Conservation (phyloP, 1,139 yeast species). For the Magnusiomyces suaveolens region DNA sequence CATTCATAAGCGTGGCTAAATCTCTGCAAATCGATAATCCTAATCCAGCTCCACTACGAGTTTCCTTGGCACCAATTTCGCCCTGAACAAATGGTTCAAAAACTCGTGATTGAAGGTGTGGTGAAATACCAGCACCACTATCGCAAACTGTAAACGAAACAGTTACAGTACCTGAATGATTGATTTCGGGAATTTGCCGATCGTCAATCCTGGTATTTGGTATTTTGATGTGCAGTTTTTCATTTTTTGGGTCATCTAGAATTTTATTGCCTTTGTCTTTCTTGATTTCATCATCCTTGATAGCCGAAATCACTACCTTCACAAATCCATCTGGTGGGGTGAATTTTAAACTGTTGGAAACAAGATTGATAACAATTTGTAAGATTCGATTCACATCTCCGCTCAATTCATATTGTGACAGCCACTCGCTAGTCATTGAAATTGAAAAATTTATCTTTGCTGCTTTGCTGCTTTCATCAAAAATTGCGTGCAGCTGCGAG, state of each 20-base stretch:
- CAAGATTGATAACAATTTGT: constrained; percentile 86
- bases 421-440: constrained; percentile 37
- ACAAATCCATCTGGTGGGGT: constrained; percentile 86
- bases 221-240: no score
- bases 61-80: constrained; percentile 84
- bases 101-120: constrained; percentile 66
- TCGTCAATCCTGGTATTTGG: no score
- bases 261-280: constrained; percentile 19
- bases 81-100: constrained; percentile 97
- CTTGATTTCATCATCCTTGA: constrained; percentile 15
- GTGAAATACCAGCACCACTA: constrained; percentile 88
- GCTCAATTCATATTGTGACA: constrained; percentile 43
- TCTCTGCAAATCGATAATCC: constrained; percentile 91
- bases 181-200: no score
- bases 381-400: constrained; percentile 92
- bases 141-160: constrained; percentile 60
- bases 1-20: constrained; percentile 72
- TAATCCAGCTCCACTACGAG: constrained; percentile 88
- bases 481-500: constrained; percentile 66
- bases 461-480: constrained; percentile 59
- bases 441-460: constrained; percentile 47
- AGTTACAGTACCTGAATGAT: constrained; percentile 46
- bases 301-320: constrained; percentile 42
- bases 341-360: constrained; percentile 81
- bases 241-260: no score